Base-by-base conservation (phyloP, 345 rosid species). In the Balakata baccata region DNA sequence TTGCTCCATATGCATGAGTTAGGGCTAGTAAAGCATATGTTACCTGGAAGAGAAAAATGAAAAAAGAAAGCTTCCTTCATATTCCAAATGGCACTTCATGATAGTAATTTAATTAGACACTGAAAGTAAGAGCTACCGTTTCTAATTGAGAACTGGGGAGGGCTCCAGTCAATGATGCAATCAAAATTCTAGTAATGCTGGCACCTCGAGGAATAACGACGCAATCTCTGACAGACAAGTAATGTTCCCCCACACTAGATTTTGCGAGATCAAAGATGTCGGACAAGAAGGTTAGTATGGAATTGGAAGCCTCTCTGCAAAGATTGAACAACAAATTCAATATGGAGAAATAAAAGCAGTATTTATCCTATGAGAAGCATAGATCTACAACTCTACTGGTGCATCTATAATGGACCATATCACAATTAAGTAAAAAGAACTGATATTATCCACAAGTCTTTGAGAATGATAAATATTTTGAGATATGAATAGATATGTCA, bases 111-210 rank as follows among this genome's bases (percentile, higher is more conserved):
- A 2, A 11, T 52, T 43, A 37, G n/a, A 22, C 20, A 39, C 50
- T 10, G 9, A 68, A 52, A 65, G 43, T 53, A 70, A 53, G 53
- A 38, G 74, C 72, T 85, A 92, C 98, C 82, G 93, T 84, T 75
- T 95, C 98, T 76, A 95, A 69, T 80, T 96, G 92, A 66, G 98
- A 95, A 88, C 91, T 85, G 38, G 99, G 99, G 51, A 95, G 90
- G 73, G 99, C 99, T 80, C 99, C 99, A 7, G 99, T 83, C 79
- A 95, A 79, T 52, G 97, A 92, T 16, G 98, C 90, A 69, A 95
- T 79, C 80, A 95, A 79, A 76, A 95, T 80, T 93, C 98, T 87
- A 64, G 94, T 78, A 45, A 93, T 81, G 73, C 85, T 86, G 70
- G 91, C 75, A 73, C 99, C 99, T 58, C 97, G 92, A 67, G 96